A percentile compares a stretch with the other conserved stretches of the same genome.
These are phyloP conservation scores for Hemerocallis citrina DNA, from an alignment of 106 monocot species.

Conservation along the genomic window DNA sequence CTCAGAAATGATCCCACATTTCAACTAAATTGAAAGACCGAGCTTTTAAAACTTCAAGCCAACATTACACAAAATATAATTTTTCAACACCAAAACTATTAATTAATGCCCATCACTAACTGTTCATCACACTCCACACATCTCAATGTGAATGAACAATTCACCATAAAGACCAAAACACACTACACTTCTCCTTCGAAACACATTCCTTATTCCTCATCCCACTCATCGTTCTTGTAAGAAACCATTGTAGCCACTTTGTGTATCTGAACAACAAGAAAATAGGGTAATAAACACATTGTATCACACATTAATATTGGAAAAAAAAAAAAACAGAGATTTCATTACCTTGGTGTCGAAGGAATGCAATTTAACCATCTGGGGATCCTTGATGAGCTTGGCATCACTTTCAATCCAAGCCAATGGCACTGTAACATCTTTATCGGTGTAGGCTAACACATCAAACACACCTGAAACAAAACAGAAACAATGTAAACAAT, in stretches of 20 bases:
- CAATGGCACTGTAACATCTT: slow-evolving; percentile 61
- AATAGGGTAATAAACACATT: neutral
- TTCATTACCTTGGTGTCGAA: slow-evolving; percentile 81
- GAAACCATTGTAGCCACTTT: slow-evolving; percentile 87
- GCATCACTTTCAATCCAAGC: slow-evolving; percentile 96
- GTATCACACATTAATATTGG: neutral
- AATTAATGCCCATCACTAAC: neutral
- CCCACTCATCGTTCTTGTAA: slow-evolving; percentile 90
- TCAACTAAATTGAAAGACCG: no score
- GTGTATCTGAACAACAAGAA: slow-evolving; percentile 49
- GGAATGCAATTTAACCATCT: slow-evolving; percentile 95
- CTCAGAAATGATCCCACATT: no score
- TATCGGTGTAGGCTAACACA: slow-evolving; percentile 93
- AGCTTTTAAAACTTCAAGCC: no score
- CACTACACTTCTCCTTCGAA: no score
- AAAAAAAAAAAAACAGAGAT: neutral
- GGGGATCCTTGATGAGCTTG: slow-evolving; percentile 85
- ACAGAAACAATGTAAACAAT: neutral
- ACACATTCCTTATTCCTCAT: slow-evolving; percentile 34
- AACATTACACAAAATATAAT: no score
- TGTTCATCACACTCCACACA: slow-evolving; percentile 11
- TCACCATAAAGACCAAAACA: slow-evolving; percentile 14
- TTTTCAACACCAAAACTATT: no score
- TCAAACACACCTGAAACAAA: slow-evolving; percentile 66
- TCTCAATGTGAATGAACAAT: slow-evolving; percentile 62